Evolutionary conservation across 352 stramenopile genomes (phyloP).

Genomic region (Globisporangium canariense): DNA sequence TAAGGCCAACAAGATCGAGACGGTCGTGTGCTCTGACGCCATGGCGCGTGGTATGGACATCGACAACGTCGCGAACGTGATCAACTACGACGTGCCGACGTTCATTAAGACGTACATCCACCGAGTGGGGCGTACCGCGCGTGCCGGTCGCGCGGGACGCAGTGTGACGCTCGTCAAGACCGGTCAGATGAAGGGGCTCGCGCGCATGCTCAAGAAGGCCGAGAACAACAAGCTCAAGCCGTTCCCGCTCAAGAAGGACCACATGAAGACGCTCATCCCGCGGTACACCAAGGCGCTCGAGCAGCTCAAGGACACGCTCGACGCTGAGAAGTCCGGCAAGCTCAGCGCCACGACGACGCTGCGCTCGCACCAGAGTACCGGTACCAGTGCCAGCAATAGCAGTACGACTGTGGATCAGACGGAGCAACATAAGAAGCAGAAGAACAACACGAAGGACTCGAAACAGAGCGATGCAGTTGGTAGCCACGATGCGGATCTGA

Average conservation of each 20-base stretch:
- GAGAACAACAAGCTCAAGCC: conserved; percentile 71
- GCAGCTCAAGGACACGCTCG: conserved; percentile 74
- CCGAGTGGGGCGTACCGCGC: conserved; percentile 77
- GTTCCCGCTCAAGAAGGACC: conserved; percentile 57
- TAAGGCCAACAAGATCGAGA: conserved; percentile 57
- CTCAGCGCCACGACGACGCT: conserved; percentile 46
- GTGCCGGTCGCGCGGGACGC: conserved; percentile 71
- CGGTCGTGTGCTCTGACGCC: conserved; percentile 90
- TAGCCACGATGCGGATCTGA: conserved; percentile 15
- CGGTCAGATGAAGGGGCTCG: conserved; percentile 76
- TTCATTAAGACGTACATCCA: conserved; percentile 93
- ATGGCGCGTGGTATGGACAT: conserved; percentile 95
- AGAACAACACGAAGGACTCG: not conserved
- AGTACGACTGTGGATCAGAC: conserved; percentile 6
- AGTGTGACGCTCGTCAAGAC: conserved; percentile 81
- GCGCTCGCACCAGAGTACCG: conserved; percentile 6
- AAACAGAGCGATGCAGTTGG: not conserved
- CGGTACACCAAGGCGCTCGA: conserved; percentile 69
- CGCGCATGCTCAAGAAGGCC: conserved; percentile 83
- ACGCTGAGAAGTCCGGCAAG: conserved; percentile 71
- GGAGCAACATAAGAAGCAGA: conserved; percentile 6
- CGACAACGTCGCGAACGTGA: conserved; percentile 86
- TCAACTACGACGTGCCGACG: conserved; percentile 94
- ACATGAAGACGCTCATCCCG: conserved; percentile 81
- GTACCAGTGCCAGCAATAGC: not conserved